A percentile compares a stretch with the other conserved stretches of the same genome.
Conservation (phyloP, 106 monocot species). For the Acorus gramineus region DNA sequence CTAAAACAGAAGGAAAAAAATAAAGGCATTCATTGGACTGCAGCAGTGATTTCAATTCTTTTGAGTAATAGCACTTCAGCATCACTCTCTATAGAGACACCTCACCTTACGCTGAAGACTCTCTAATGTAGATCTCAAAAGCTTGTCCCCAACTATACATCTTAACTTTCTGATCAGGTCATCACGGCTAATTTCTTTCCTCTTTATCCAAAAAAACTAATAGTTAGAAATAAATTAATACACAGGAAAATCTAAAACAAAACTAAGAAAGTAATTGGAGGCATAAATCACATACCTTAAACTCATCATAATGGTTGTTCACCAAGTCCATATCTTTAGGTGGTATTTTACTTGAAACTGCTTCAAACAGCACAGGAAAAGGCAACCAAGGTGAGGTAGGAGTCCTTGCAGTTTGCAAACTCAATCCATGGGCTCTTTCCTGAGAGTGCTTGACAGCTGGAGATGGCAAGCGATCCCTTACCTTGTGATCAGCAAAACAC, state of each 20-base stretch:
- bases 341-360: conserved; percentile 77
- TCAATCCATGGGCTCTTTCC: conserved; percentile 9
- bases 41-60: too few relatives aligned
- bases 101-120: conserved; percentile 76
- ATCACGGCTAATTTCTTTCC: conserved; percentile 49
- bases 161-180: conserved; percentile 82
- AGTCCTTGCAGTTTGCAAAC: conserved; percentile 14
- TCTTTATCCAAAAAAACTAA: conserved; percentile 26
- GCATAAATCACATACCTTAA: conserved; percentile 46
- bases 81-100: too few relatives aligned
- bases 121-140: conserved; percentile 77
- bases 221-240: not conserved
- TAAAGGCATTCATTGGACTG: too few relatives aligned
- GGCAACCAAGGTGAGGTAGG: conserved; percentile 91
- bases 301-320: conserved; percentile 65
- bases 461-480: too few relatives aligned
- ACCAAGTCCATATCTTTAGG: conserved; percentile 69
- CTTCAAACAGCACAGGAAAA: conserved; percentile 89
- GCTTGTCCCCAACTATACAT: conserved; percentile 67
- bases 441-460: not conserved
- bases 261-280: not conserved
- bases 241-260: not conserved
- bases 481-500: too few relatives aligned
- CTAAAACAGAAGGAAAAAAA: too few relatives aligned
- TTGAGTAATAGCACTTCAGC: too few relatives aligned